Conservation (phyloP, 768 basidiomycete species). For the Tephrocybe sp. region DNA sequence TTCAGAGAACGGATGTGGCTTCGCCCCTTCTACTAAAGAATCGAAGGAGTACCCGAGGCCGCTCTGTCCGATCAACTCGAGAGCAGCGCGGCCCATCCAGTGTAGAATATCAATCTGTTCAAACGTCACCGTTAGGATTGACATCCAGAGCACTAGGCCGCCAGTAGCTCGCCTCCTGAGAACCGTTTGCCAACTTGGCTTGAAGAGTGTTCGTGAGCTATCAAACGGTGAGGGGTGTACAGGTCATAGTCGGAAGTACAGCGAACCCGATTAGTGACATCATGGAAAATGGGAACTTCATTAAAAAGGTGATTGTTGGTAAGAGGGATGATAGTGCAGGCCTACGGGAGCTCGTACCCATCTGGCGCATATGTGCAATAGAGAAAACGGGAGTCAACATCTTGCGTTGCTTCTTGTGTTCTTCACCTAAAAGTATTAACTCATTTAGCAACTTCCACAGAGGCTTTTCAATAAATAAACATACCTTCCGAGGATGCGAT, state of each 20-base stretch:
- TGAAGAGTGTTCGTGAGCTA: slow-evolving; percentile 28
- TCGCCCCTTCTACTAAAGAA: slow-evolving; percentile 29
- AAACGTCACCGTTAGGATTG: not conserved
- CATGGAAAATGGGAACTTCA: slow-evolving; percentile 13
- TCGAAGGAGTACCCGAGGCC: slow-evolving; percentile 48
- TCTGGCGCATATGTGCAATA: slow-evolving; percentile 9
- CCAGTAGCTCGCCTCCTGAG: slow-evolving; percentile 26
- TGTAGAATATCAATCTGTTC: slow-evolving; percentile 30
- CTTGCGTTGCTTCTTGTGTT: slow-evolving; percentile 13
- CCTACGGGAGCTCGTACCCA: slow-evolving; percentile 2
- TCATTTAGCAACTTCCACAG: no score
- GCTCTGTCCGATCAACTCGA: slow-evolving; percentile 50
- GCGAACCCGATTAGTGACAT: slow-evolving; percentile 13
- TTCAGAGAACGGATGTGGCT: slow-evolving; percentile 29
- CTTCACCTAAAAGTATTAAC: slow-evolving; percentile 5
- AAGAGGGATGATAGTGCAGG: not conserved
- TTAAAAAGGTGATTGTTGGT: not conserved
- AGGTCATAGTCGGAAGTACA: no score
- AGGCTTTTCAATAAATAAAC: not conserved
- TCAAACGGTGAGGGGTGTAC: not conserved
- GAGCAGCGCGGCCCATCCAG: slow-evolving; percentile 41
- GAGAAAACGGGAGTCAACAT: slow-evolving; percentile 18
- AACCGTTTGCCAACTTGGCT: slow-evolving; percentile 25
- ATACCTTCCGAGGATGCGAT: slow-evolving; percentile 5
- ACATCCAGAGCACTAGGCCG: not conserved